Evolutionary conservation across 23 red algal genomes (phyloP).

Genomic region (Gracilaria gracilis): DNA sequence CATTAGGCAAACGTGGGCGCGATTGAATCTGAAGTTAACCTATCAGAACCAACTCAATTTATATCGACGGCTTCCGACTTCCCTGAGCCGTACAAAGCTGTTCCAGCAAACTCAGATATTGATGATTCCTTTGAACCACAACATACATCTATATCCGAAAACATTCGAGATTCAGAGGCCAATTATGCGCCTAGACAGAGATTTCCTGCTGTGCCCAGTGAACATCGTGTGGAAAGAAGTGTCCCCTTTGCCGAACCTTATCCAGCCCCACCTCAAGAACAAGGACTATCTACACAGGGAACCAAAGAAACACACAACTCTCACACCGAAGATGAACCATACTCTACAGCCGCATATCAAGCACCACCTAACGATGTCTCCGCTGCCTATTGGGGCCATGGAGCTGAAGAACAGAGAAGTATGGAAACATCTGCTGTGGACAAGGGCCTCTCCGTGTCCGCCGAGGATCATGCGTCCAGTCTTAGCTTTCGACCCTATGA

Average conservation of each 20-base stretch:
- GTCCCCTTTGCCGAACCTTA: neutral
- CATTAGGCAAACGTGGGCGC: neutral
- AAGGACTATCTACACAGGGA: neutral
- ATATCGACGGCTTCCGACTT: neutral
- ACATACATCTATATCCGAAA: neutral
- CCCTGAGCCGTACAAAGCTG: neutral
- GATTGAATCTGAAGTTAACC: neutral
- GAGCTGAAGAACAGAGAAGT: neutral
- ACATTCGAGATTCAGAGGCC: neutral
- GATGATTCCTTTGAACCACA: neutral
- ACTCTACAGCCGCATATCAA: neutral
- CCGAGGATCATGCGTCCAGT: neutral
- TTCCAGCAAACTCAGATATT: neutral
- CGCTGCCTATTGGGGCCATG: neutral
- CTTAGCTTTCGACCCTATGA: no score
- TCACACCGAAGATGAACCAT: neutral
- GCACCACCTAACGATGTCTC: neutral
- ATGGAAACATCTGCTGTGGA: neutral
- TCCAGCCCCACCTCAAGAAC: neutral
- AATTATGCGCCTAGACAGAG: neutral
- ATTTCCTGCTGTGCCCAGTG: neutral
- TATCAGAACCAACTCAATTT: neutral
- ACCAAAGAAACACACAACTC: neutral
- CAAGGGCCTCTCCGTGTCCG: neutral
- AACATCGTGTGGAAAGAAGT: neutral